Conservation (phyloP, 345 rosid genomes). For the Boechera divaricarpa region DNA sequence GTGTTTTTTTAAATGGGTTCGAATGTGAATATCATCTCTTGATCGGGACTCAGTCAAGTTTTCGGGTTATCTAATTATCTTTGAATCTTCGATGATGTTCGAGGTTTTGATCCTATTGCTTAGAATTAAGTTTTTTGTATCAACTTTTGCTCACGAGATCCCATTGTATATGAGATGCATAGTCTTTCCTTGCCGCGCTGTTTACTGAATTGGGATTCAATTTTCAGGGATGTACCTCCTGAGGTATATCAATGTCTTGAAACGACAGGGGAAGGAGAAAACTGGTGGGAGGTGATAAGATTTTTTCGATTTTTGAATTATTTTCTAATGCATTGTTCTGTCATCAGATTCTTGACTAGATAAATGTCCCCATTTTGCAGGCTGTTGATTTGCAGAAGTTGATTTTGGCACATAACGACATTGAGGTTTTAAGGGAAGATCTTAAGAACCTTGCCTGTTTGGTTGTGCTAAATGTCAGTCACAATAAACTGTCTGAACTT, state of each 20-base stretch:
- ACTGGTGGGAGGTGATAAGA: constrained; percentile 95
- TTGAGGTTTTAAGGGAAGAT: constrained; percentile 80
- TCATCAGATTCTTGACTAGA: constrained; percentile 1
- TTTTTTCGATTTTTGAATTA: not conserved
- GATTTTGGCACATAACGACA: constrained; percentile 87
- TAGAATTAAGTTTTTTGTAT: not conserved
- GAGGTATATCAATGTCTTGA: constrained; percentile 72
- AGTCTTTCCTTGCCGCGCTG: not conserved
- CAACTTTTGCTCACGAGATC: constrained; percentile 20
- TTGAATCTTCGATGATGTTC: constrained; percentile 18
- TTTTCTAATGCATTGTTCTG: constrained; percentile 17
- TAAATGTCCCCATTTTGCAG: constrained; percentile 46
- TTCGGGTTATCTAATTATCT: not conserved
- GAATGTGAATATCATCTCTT: constrained; percentile 31
- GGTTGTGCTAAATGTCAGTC: constrained; percentile 79
- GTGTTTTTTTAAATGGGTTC: constrained; percentile 2
- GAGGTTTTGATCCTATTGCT: constrained; percentile 18
- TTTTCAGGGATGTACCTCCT: constrained; percentile 70
- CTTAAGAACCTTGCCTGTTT: constrained; percentile 67
- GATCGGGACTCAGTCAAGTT: constrained; percentile 22
- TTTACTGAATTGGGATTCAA: constrained; percentile 27
- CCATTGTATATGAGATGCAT: constrained; percentile 24
- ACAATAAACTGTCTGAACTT: constrained; percentile 70
- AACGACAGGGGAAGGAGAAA: constrained; percentile 73
- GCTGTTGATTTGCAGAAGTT: constrained; percentile 89